These are phyloP conservation scores for Xenosphaeropsis pyriputrescens DNA, from an alignment of 2,329 filamentous ascomycete species.

Conservation along the genomic window DNA sequence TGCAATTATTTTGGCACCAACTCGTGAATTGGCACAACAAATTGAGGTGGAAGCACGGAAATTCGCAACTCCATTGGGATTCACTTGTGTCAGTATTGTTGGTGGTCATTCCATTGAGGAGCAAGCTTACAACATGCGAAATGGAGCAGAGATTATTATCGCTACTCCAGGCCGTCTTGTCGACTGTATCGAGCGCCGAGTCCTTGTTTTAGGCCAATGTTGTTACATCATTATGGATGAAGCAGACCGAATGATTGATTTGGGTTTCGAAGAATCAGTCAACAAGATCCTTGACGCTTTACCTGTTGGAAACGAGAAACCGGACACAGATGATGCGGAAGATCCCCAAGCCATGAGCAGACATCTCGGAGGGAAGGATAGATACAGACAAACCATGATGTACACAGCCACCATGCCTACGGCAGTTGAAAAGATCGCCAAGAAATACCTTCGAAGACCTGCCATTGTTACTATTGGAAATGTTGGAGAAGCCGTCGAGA, in stretches of 20 bases:
- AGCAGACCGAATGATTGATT: conserved; percentile 96
- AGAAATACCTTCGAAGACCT: conserved; percentile 85
- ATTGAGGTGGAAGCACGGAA: conserved; percentile 91
- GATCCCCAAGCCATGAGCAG: conserved; percentile 72
- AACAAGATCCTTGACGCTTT: conserved; percentile 95
- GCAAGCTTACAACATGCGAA: conserved; percentile 76
- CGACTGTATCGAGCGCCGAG: conserved; percentile 87
- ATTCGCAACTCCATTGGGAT: conserved; percentile 80
- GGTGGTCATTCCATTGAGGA: conserved; percentile 93
- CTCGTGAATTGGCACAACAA: conserved; percentile 92
- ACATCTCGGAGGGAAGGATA: conserved; percentile 58
- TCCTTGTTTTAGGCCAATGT: conserved; percentile 88
- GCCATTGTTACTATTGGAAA: conserved; percentile 94
- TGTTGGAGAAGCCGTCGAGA: conserved; percentile 88
- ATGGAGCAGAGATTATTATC: conserved; percentile 94
- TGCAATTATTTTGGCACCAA: conserved; percentile 91
- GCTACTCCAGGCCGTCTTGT: conserved; percentile 96
- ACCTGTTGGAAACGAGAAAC: conserved; percentile 86
- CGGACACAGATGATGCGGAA: conserved; percentile 84
- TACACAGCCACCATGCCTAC: conserved; percentile 98
- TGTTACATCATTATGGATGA: conserved; percentile 99
- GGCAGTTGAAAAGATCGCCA: conserved; percentile 86
- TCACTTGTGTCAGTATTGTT: conserved; percentile 93
- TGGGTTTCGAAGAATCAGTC: conserved; percentile 93
- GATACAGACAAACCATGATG: conserved; percentile 99